Evolutionary conservation across 176 grass and related monocot species (phyloP).

Genomic region (Calamus simplicifolius): DNA sequence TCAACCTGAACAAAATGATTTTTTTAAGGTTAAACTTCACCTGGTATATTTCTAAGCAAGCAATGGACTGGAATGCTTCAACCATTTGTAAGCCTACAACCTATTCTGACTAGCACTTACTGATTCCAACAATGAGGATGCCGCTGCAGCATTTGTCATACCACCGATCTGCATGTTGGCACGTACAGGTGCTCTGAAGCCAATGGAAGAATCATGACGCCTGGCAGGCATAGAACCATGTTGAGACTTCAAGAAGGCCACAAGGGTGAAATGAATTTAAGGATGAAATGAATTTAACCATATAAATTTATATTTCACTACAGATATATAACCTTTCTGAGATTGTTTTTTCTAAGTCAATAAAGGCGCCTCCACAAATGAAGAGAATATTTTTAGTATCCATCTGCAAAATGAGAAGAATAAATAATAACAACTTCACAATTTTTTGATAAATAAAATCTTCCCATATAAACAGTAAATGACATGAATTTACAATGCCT

Average conservation of each 20-base stretch:
- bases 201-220: conserved; percentile 74
- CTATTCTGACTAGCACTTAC: conserved; percentile 34
- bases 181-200: conserved; percentile 54
- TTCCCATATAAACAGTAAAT: too few species aligned
- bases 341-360: conserved; percentile 74
- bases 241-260: conserved; percentile 1
- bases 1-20: conserved; percentile 44
- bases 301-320: too few species aligned
- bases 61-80: background rate
- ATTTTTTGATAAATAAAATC: too few species aligned
- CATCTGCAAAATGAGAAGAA: conserved; percentile 29
- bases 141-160: conserved; percentile 40
- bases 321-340: conserved; percentile 46
- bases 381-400: conserved; percentile 84
- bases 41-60: too few species aligned
- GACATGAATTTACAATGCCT: too few species aligned
- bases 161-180: conserved; percentile 52
- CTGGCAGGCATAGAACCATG: conserved; percentile 16
- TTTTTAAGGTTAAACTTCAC: background rate
- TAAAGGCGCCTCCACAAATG: conserved; percentile 68
- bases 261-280: too few species aligned
- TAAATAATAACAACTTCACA: too few species aligned
- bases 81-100: background rate
- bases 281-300: too few species aligned
- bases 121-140: conserved; percentile 63